Evolutionary conservation across 192 early-diverging fungal genomes (phyloP).

Genomic region (Spizellomyces punctatus): DNA sequence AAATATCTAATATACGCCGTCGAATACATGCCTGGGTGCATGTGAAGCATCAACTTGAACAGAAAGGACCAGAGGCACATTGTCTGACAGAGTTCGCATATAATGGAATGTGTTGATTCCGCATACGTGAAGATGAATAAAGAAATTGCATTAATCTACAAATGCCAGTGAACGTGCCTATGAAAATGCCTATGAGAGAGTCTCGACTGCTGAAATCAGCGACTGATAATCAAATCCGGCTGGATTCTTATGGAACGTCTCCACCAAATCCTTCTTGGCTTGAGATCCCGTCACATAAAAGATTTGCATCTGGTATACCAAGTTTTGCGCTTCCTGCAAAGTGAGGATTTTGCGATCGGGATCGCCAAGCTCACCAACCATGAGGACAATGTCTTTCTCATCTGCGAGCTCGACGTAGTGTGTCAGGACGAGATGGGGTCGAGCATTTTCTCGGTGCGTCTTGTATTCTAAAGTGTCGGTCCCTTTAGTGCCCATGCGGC

Average conservation of each 20-base stretch:
- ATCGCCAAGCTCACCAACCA: conserved; percentile 77
- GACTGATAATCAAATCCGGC: conserved; percentile 66
- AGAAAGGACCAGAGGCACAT: too few species aligned
- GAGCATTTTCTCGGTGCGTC: conserved; percentile 73
- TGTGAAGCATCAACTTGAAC: too few species aligned
- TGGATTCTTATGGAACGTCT: conserved; percentile 79
- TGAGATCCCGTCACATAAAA: conserved; percentile 83
- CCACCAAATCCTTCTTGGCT: conserved; percentile 66
- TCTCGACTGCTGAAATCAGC: conserved; percentile 28
- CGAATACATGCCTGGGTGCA: too few species aligned
- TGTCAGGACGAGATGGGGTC: conserved; percentile 81
- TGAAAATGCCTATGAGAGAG: background rate
- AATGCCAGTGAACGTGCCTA: too few species aligned
- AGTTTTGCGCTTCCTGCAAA: conserved; percentile 70
- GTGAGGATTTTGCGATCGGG: conserved; percentile 55
- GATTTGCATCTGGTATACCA: conserved; percentile 79
- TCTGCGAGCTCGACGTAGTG: conserved; percentile 85
- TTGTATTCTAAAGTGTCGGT: conserved; percentile 77
- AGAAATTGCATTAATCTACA: too few species aligned
- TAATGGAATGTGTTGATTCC: too few species aligned
- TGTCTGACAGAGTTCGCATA: too few species aligned
- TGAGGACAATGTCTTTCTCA: conserved; percentile 83
- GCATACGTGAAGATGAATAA: too few species aligned
- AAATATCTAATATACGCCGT: too few species aligned
- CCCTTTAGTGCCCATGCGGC: too few species aligned